Conservation (phyloP, 148 eudicot genomes). For the Camellia lanceoleosa region DNA sequence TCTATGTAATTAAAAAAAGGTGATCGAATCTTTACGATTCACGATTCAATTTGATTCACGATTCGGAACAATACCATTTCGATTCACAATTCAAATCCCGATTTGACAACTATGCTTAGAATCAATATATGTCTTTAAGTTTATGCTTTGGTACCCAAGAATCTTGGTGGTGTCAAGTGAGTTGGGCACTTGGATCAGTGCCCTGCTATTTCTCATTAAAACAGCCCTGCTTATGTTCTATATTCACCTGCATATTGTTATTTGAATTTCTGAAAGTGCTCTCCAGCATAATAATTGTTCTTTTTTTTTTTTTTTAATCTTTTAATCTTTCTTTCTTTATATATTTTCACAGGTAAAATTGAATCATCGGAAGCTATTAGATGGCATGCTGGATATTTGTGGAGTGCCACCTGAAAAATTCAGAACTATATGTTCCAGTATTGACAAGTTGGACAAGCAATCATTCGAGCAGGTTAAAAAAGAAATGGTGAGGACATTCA, state of each 20-base stretch:
- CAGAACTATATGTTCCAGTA: slow-evolving; percentile 92
- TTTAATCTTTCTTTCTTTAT: slow-evolving; percentile 3
- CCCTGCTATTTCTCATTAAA: not conserved
- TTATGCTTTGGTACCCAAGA: not conserved
- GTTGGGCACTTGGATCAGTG: not conserved
- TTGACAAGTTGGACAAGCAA: slow-evolving; percentile 97
- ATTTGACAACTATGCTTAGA: not conserved
- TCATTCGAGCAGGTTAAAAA: slow-evolving; percentile 82
- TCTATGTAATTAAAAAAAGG: no score
- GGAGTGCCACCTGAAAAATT: slow-evolving; percentile 91
- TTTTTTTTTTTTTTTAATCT: not conserved
- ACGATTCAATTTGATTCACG: no score
- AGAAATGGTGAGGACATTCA: slow-evolving; percentile 67
- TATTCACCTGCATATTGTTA: not conserved
- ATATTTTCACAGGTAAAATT: slow-evolving; percentile 63
- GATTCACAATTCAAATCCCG: no score
- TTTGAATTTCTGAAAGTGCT: not conserved
- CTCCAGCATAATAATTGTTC: not conserved
- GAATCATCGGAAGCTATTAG: slow-evolving; percentile 89
- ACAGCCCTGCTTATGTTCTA: not conserved
- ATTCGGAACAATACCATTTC: no score
- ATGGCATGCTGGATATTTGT: slow-evolving; percentile 92
- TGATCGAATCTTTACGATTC: no score
- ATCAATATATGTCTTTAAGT: not conserved
- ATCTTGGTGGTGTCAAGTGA: not conserved